These are phyloP conservation scores for Pyrrhoderma noxium DNA, from an alignment of 1,284 basidiomycete genomes.

Conservation along the genomic window DNA sequence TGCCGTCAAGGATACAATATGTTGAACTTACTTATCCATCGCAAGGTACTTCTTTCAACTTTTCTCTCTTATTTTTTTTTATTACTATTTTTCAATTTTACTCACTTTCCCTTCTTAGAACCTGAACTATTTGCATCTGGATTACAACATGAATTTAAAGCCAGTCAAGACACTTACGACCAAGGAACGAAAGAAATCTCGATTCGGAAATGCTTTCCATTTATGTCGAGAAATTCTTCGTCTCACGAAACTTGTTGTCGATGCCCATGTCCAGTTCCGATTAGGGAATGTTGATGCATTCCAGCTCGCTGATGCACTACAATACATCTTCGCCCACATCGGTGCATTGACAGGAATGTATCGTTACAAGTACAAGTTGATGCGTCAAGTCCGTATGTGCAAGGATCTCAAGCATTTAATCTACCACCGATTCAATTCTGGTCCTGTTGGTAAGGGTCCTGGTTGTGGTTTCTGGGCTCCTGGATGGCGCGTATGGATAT, in stretches of 20 bases:
- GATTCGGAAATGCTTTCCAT: constrained; percentile 99
- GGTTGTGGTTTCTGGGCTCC: constrained; percentile 99
- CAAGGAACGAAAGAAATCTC: constrained; percentile 99
- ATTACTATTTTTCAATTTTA: constrained; percentile 13
- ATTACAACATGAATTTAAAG: constrained; percentile 95
- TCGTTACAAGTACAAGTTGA: constrained; percentile 99
- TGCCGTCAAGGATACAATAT: constrained; percentile 99
- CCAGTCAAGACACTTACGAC: constrained; percentile 99
- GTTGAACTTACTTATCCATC: constrained; percentile 97
- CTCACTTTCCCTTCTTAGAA: no score
- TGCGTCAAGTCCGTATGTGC: constrained; percentile 99
- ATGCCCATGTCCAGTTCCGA: constrained; percentile 97
- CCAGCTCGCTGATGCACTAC: constrained; percentile 96
- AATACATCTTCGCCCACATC: constrained; percentile 97
- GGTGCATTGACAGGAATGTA: constrained; percentile 99
- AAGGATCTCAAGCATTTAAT: constrained; percentile 98
- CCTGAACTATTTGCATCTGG: constrained; percentile 89
- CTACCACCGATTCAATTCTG: constrained; percentile 99
- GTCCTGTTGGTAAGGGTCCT: constrained; percentile 97
- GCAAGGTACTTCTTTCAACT: constrained; percentile 57
- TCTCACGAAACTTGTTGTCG: constrained; percentile 96
- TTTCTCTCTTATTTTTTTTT: constrained; percentile 13
- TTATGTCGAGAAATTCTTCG: constrained; percentile 96
- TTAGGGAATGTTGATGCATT: constrained; percentile 99
- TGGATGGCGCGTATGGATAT: constrained; percentile 99